Evolutionary conservation across 768 basidiomycete species (phyloP).

Genomic region (Leccinum pellstonianum): DNA sequence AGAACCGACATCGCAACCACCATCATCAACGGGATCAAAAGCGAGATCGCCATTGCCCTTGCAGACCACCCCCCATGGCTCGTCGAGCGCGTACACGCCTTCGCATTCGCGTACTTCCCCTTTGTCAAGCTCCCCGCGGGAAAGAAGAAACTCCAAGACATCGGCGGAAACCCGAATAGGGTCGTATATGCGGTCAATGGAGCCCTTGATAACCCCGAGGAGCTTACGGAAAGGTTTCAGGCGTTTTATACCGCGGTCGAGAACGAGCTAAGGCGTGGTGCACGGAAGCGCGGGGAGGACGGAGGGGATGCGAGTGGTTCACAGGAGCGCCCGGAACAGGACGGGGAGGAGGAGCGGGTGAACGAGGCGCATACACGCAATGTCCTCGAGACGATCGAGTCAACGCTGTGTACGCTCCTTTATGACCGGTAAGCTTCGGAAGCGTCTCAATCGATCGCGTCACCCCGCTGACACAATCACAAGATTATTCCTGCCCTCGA

Average conservation of each 20-base stretch:
- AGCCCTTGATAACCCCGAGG: slow-evolving; percentile 47
- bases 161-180: slow-evolving; percentile 24
- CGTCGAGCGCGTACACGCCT: slow-evolving; percentile 55
- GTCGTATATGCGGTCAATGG: slow-evolving; percentile 40
- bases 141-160: slow-evolving; percentile 34
- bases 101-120: slow-evolving; percentile 55
- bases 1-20: slow-evolving; percentile 52
- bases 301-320: slow-evolving; percentile 13
- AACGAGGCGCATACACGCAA: slow-evolving; percentile 54
- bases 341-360: slow-evolving; percentile 27
- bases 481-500: slow-evolving; percentile 77
- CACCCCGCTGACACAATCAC: neutral
- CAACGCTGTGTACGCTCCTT: slow-evolving; percentile 64
- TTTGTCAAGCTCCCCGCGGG: slow-evolving; percentile 42
- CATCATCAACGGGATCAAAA: slow-evolving; percentile 51
- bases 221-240: slow-evolving; percentile 57
- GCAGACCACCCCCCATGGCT: slow-evolving; percentile 54
- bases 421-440: slow-evolving; percentile 81
- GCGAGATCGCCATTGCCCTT: slow-evolving; percentile 53
- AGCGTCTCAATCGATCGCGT: too few relatives aligned
- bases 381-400: slow-evolving; percentile 74
- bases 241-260: slow-evolving; percentile 68
- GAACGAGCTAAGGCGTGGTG: slow-evolving; percentile 49
- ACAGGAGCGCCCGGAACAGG: slow-evolving; percentile 11
- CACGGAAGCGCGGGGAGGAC: slow-evolving; percentile 8